Evolutionary conservation across 192 early-diverging fungal species (phyloP).

Genomic region (Entomortierella beljakovae): DNA sequence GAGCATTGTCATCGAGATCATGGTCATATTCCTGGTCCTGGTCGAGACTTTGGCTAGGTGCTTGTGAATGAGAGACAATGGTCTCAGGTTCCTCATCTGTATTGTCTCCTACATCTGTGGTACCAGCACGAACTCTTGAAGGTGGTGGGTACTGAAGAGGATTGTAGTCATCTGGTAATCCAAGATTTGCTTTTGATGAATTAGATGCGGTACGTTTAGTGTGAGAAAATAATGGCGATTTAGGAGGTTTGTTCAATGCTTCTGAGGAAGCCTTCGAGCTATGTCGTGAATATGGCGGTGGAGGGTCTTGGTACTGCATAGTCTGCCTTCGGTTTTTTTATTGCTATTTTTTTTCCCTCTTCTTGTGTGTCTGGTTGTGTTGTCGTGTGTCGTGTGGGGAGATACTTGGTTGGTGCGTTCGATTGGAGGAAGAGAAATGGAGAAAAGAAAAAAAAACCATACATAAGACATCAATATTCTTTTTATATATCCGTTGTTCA

Average conservation of each 20-base stretch:
- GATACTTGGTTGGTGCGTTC: background rate
- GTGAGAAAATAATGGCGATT: constrained; percentile 7
- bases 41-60: background rate
- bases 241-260: constrained; percentile 5
- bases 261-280: background rate
- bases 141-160: constrained; percentile 51
- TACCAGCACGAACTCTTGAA: constrained; percentile 41
- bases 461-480: background rate
- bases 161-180: constrained; percentile 49
- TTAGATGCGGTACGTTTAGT: constrained; percentile 9
- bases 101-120: constrained; percentile 20
- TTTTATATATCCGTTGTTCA: too few species aligned
- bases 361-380: background rate
- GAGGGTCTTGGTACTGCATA: constrained; percentile 14
- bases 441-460: background rate
- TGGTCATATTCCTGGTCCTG: background rate
- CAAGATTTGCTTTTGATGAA: constrained; percentile 13
- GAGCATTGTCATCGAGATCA: background rate
- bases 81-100: constrained; percentile 20
- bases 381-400: background rate
- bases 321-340: too few species aligned
- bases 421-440: background rate
- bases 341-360: too few species aligned
- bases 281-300: constrained; percentile 34
- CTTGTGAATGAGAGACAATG: background rate